A percentile compares a stretch with the other conserved stretches of the same genome.
phyloP scores from a whole-genome alignment of 2,329 filamentous ascomycete species.

The Neospermospora avenae region DNA sequence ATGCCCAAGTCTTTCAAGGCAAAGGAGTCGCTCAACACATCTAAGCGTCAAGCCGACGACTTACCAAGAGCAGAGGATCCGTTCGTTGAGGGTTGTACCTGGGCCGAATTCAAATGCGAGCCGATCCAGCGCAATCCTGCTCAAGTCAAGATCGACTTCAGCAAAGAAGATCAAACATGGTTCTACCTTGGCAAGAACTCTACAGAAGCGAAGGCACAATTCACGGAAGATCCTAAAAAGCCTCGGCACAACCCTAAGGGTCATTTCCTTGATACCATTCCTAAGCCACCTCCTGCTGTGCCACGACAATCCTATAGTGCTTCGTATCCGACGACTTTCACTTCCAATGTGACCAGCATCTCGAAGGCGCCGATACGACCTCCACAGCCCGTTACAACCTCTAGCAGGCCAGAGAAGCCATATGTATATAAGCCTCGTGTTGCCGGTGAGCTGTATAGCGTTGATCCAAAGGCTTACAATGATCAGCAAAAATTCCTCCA shows the following conservation, averaged over 20 bases:
- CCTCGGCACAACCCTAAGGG: constrained; percentile 64
- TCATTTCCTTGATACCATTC: constrained; percentile 70
- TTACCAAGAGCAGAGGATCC: constrained; percentile 62
- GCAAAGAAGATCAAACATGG: constrained; percentile 75
- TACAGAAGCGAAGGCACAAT: constrained; percentile 87
- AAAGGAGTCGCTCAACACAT: constrained; percentile 65
- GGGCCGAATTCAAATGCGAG: constrained; percentile 75
- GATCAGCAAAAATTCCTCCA: constrained; percentile 36
- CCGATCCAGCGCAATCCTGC: constrained; percentile 54
- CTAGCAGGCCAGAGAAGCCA: constrained; percentile 43
- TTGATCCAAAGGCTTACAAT: constrained; percentile 34
- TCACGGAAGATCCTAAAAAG: constrained; percentile 69
- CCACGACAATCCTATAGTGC: constrained; percentile 37
- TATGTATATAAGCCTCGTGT: constrained; percentile 51
- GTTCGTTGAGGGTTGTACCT: constrained; percentile 66
- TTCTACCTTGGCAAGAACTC: constrained; percentile 83
- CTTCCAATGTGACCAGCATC: constrained; percentile 25
- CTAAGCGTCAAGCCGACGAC: constrained; percentile 56
- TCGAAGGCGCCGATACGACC: constrained; percentile 35
- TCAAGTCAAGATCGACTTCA: constrained; percentile 68
- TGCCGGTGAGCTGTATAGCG: constrained; percentile 26
- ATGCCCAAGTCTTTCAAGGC: constrained; percentile 62
- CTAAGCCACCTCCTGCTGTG: constrained; percentile 45
- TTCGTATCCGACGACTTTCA: constrained; percentile 31
- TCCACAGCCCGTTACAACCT: constrained; percentile 29